These are phyloP conservation scores for Colletotrichum eleusines DNA, from an alignment of 2,329 filamentous ascomycete genomes.

Conservation along the genomic window DNA sequence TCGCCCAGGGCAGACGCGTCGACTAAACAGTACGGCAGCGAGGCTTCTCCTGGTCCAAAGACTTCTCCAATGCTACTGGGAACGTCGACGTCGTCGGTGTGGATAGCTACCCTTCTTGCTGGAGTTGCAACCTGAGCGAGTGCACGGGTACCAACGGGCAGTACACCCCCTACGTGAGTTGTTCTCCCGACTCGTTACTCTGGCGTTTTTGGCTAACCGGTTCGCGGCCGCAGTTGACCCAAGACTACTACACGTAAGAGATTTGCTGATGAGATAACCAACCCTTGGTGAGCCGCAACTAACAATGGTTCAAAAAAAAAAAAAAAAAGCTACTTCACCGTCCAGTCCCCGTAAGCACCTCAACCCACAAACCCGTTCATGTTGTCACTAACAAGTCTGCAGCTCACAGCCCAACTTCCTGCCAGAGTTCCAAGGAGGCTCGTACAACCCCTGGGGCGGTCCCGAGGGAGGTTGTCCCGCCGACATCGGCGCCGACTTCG, in stretches of 20 bases:
- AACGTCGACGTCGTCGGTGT: slow-evolving; percentile 66
- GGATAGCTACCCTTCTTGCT: slow-evolving; percentile 69
- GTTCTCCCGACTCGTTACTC: slow-evolving; percentile 1
- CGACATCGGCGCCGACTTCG: slow-evolving; percentile 69
- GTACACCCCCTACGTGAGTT: slow-evolving; percentile 66
- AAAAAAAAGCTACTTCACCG: slow-evolving; percentile 48
- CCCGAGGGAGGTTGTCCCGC: slow-evolving; percentile 66
- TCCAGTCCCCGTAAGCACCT: slow-evolving; percentile 49
- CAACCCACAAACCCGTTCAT: fast-evolving
- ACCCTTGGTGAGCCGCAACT: neutral
- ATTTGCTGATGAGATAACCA: fast-evolving
- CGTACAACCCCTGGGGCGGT: slow-evolving; percentile 72
- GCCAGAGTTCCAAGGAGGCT: slow-evolving; percentile 71
- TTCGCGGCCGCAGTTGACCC: slow-evolving; percentile 15
- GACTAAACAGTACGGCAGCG: slow-evolving; percentile 8
- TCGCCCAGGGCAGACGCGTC: neutral
- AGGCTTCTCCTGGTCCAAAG: slow-evolving; percentile 69
- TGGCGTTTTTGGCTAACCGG: neutral
- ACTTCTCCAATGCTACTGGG: slow-evolving; percentile 67
- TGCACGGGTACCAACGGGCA: slow-evolving; percentile 71
- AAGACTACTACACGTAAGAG: slow-evolving; percentile 33
- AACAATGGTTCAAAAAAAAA: slow-evolving; percentile 34
- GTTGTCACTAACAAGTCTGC: neutral
- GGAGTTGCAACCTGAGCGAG: slow-evolving; percentile 72
- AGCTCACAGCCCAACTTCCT: slow-evolving; percentile 64